Conservation (phyloP, 768 basidiomycete genomes). For the Mycena vulgaris region DNA sequence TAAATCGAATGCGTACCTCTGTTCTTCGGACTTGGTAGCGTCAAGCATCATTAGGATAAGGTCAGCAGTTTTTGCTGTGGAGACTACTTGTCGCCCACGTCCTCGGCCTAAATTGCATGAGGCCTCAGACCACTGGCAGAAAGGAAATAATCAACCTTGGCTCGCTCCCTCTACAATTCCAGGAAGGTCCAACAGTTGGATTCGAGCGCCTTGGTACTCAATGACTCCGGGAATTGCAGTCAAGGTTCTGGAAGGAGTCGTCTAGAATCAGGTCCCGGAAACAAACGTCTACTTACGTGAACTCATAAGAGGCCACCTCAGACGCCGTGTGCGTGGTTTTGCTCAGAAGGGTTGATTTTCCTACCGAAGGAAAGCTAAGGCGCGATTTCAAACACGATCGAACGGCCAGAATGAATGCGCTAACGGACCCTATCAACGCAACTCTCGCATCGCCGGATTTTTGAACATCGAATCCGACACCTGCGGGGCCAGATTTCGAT, state of each 20-base stretch:
- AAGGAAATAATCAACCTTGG: constrained; percentile 62
- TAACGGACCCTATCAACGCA: constrained; percentile 79
- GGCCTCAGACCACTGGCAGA: background rate
- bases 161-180: constrained; percentile 97
- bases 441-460: constrained; percentile 90
- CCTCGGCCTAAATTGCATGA: constrained; percentile 72
- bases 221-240: constrained; percentile 98
- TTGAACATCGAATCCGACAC: constrained; percentile 93
- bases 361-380: constrained; percentile 87
- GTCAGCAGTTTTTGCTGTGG: constrained; percentile 94
- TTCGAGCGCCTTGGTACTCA: constrained; percentile 92
- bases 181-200: constrained; percentile 95
- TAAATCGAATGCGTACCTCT: constrained; percentile 53
- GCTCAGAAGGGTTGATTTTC: constrained; percentile 93
- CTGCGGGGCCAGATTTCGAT: constrained; percentile 84
- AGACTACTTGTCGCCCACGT: constrained; percentile 95
- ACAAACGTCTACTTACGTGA: constrained; percentile 89
- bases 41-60: constrained; percentile 92
- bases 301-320: constrained; percentile 93
- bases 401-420: background rate
- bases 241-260: constrained; percentile 29
- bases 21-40: constrained; percentile 94
- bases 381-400: background rate
- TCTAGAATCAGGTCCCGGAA: background rate
- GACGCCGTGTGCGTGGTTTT: constrained; percentile 95